phyloP scores from a whole-genome alignment of 2,329 filamentous ascomycete genomes.

The Chrysoporthe deuterocubensis region DNA sequence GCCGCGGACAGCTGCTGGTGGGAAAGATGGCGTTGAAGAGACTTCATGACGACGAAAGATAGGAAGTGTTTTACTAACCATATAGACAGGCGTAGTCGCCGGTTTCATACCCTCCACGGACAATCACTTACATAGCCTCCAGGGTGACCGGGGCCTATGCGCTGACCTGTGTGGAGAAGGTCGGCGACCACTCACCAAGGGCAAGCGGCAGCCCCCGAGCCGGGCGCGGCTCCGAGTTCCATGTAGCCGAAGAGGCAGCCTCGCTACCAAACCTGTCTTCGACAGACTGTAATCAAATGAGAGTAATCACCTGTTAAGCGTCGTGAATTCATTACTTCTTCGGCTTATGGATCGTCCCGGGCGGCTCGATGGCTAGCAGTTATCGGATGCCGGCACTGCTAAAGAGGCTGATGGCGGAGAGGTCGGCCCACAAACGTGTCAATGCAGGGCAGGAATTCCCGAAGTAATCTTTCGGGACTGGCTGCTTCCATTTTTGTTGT shows the following conservation, averaged over 20 bases:
- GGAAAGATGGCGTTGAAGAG: not conserved
- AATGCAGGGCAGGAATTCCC: not conserved
- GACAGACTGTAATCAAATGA: not conserved
- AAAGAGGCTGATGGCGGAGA: not conserved
- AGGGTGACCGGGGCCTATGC: not conserved
- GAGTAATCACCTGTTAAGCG: not conserved
- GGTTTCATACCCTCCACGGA: not conserved
- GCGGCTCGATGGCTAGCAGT: not conserved
- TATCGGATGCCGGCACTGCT: not conserved
- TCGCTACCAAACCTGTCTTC: not conserved
- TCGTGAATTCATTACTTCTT: not conserved
- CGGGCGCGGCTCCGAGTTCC: not conserved
- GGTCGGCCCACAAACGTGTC: not conserved
- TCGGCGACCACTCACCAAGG: constrained; percentile 1
- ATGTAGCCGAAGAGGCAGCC: not conserved
- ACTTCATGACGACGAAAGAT: constrained; percentile 1
- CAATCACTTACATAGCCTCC: not conserved
- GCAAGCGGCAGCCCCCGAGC: constrained; percentile 2
- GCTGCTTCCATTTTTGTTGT: not conserved
- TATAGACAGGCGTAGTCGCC: not conserved
- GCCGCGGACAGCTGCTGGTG: constrained; percentile 3
- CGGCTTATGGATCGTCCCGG: not conserved
- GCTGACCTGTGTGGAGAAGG: not conserved
- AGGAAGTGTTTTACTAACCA: not conserved
- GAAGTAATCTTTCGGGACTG: not conserved